Evolutionary conservation across 306 rosid genomes (phyloP), one percentile per base, ranked within the genome.

Genomic region (Urtica urens): DNA sequence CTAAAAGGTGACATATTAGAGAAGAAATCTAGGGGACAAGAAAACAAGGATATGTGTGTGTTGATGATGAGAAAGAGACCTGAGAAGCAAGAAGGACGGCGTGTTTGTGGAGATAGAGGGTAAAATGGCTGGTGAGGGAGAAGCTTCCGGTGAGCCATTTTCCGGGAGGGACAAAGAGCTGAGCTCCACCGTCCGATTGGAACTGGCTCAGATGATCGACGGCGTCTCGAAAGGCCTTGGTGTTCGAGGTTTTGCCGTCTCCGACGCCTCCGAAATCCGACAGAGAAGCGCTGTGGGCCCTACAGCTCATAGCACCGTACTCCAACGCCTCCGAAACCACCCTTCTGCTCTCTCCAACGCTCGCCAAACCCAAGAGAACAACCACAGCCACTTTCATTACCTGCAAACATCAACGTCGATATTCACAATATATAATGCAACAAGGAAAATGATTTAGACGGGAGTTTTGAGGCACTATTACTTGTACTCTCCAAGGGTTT

Each of bases 191-290:
- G 15, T 73, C 34, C 3, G 48, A 43, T 17, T 58, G 46, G 23
- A 15, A 68, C 29, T 40, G 55, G 55, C 75, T 55, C 3, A 73
- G 66, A 45, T 53, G 17, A 8, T 29, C 52, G 9, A 73, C 44
- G 4, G 75, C 75, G 7, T 62, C 23, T 43, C 46, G 62, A 55
- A 73, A 68, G 18, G 79, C 75, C 66, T 64, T 64, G 6, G 79
- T 73, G 23, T 73, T 73, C 14, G 75, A 73, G 15, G 79, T 64
- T 38, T 17, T 61, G 4, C 79, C 79, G 51, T 68, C 79, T 63
- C 79, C 79, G 21, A 73, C 79, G 30, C 79, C 79, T 48, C 79
- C 79, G 35, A 47, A 68, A 4, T 73, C 79, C 2, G 65, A 59
- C 31, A 73, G n/a, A 0, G 75, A 68, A 15, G 72, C 79, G 23